Conservation (phyloP, 345 rosid species). For the Melaleuca alternifolia region DNA sequence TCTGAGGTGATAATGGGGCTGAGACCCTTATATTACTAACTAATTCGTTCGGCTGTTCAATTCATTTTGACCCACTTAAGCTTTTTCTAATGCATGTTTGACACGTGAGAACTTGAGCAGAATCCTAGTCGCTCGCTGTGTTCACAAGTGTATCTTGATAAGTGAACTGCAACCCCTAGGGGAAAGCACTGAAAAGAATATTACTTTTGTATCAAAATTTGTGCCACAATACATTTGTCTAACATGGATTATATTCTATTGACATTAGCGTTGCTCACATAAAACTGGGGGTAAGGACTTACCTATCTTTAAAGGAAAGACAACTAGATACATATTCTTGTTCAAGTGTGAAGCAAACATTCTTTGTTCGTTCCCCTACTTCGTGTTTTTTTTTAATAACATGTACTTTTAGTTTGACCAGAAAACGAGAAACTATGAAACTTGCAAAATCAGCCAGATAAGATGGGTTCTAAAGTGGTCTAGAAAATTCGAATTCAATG, state of each 20-base stretch:
- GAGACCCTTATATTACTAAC: neutral
- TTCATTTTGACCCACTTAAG: neutral
- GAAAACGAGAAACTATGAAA: neutral
- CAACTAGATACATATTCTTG: neutral
- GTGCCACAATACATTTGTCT: neutral
- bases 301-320: neutral
- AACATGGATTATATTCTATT: neutral
- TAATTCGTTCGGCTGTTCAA: neutral
- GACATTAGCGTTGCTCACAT: neutral
- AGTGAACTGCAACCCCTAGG: neutral
- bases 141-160: neutral
- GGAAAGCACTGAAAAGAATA: neutral
- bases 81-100: neutral
- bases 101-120: neutral
- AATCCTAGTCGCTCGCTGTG: neutral
- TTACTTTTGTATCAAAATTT: neutral
- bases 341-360: neutral
- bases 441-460: neutral
- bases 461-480: neutral
- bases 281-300: neutral
- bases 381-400: neutral
- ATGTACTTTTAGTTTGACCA: neutral
- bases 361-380: neutral
- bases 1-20: neutral
- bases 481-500: neutral